Evolutionary conservation across 163 green algal species (phyloP).

Genomic region (Scenedesmus sp.): DNA sequence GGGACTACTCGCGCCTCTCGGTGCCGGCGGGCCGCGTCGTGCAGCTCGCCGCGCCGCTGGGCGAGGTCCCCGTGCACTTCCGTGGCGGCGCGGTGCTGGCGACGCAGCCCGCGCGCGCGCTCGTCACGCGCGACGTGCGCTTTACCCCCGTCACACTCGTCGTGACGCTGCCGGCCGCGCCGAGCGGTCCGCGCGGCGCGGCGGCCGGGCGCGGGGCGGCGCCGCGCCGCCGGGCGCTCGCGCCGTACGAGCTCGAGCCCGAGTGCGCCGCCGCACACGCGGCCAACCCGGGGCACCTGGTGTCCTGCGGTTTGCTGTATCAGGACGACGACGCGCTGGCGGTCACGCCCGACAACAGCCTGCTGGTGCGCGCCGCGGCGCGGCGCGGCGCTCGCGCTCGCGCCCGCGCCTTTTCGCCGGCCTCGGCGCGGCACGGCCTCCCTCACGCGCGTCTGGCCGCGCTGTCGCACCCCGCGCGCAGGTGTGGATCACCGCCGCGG

Average conservation of each 20-base stretch:
- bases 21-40: background rate
- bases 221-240: background rate
- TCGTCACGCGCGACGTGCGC: conserved; percentile 49
- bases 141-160: conserved; percentile 53
- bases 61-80: conserved; percentile 56
- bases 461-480: background rate
- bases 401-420: background rate
- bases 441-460: background rate
- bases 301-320: conserved; percentile 30
- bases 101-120: conserved; percentile 42
- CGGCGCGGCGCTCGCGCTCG: no score
- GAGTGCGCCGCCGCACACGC: background rate
- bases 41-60: conserved; percentile 50
- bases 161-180: conserved; percentile 48
- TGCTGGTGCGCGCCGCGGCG: conserved; percentile 34
- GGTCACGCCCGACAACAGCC: conserved; percentile 1
- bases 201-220: background rate
- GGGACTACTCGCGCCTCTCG: background rate
- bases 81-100: conserved; percentile 52
- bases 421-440: no score
- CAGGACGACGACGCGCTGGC: conserved; percentile 9
- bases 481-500: conserved; percentile 33
- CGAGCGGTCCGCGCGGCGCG: background rate
- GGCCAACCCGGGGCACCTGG: background rate
- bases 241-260: conserved; percentile 17